Conservation (phyloP, 2,329 filamentous ascomycete species). For the Dothideomycetes sp. region DNA sequence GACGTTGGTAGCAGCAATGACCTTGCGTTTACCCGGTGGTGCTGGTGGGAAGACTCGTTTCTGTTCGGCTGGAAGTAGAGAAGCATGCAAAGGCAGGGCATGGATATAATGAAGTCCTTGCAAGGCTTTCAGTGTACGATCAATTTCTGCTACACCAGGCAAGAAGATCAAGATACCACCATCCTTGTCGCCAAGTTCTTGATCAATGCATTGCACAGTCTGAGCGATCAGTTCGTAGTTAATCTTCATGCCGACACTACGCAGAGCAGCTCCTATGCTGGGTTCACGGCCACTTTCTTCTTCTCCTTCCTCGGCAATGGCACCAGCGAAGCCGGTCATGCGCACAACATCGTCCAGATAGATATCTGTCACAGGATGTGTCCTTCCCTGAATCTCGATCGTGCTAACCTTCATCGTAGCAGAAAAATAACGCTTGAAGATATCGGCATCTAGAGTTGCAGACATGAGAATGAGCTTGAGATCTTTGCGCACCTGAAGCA, state of each 20-base stretch:
- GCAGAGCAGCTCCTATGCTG: conserved; percentile 32
- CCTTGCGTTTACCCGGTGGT: conserved; percentile 74
- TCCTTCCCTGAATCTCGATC: conserved; percentile 81
- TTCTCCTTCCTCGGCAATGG: conserved; percentile 33
- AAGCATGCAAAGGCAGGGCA: conserved; percentile 83
- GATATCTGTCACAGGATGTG: conserved; percentile 80
- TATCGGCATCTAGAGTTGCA: conserved; percentile 79
- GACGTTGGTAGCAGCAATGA: conserved; percentile 92
- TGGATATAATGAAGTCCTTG: conserved; percentile 58
- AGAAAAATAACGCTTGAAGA: conserved; percentile 77
- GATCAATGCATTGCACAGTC: conserved; percentile 73
- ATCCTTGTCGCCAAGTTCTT: conserved; percentile 59
- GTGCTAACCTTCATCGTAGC: conserved; percentile 50
- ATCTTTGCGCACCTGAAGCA: conserved; percentile 63
- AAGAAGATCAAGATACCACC: conserved; percentile 95
- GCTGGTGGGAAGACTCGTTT: conserved; percentile 71
- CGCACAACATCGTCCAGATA: conserved; percentile 82
- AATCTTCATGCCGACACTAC: conserved; percentile 60
- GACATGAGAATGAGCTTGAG: conserved; percentile 93
- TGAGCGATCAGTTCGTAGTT: conserved; percentile 82
- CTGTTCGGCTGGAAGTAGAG: conserved; percentile 79
- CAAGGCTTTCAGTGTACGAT: conserved; percentile 63
- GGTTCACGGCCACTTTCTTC: conserved; percentile 39
- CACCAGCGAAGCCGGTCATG: conserved; percentile 58
- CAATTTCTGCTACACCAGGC: conserved; percentile 86